A percentile compares a stretch with the other conserved stretches of the same genome.
Evolutionary conservation across 1,284 basidiomycete genomes (phyloP).

Genomic region (Papiliotrema fonsecae): DNA sequence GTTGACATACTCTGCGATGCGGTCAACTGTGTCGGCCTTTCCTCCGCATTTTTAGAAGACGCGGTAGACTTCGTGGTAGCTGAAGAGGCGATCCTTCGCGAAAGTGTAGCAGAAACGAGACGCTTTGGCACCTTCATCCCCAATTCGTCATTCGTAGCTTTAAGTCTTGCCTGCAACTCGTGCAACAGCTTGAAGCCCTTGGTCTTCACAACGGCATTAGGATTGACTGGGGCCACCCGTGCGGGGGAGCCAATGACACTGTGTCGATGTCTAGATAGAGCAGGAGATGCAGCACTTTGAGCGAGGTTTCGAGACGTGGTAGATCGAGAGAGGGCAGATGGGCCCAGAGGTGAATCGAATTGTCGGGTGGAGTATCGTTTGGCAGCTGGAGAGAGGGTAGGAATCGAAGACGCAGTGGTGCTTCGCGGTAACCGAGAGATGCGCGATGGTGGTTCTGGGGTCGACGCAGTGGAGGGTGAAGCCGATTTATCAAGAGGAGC

Average conservation of each 20-base stretch:
- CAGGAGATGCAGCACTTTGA: slow-evolving; percentile 10
- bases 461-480: slow-evolving; percentile 2
- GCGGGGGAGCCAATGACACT: slow-evolving; percentile 5
- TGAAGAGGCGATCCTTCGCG: slow-evolving; percentile 25
- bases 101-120: slow-evolving; percentile 49
- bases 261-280: slow-evolving; percentile 11
- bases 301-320: slow-evolving; percentile 37
- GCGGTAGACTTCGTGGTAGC: background rate
- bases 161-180: slow-evolving; percentile 38
- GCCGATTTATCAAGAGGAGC: slow-evolving; percentile 5
- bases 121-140: slow-evolving; percentile 31
- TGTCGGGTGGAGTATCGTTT: slow-evolving; percentile 10
- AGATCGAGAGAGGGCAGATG: slow-evolving; percentile 31
- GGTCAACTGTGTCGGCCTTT: slow-evolving; percentile 15
- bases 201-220: slow-evolving; percentile 27
- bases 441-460: slow-evolving; percentile 6
- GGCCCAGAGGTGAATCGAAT: slow-evolving; percentile 26
- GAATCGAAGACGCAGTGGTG: slow-evolving; percentile 48
- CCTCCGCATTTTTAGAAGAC: slow-evolving; percentile 2
- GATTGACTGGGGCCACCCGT: slow-evolving; percentile 11
- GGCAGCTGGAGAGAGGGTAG: slow-evolving; percentile 21
- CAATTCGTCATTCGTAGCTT: slow-evolving; percentile 40
- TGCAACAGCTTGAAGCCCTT: slow-evolving; percentile 37
- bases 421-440: slow-evolving; percentile 10
- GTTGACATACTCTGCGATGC: slow-evolving; percentile 13